These are phyloP conservation scores for Eragrostis nindensis DNA, from an alignment of 176 grass and related monocot species.

Conservation along the genomic window DNA sequence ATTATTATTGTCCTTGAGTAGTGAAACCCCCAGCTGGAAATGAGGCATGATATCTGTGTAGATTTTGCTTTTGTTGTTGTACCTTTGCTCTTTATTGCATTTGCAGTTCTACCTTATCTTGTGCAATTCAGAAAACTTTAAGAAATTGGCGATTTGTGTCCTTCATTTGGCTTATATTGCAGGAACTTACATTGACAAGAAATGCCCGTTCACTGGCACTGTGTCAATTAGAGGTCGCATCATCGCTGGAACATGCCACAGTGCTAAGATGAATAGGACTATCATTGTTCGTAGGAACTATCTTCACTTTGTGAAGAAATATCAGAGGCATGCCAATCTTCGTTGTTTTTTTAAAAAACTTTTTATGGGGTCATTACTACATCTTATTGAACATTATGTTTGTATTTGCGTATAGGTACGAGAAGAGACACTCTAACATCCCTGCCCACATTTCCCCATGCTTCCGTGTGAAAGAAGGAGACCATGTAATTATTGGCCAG, in stretches of 20 bases:
- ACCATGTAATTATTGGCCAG: slow-evolving; percentile 92
- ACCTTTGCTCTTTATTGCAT: background rate
- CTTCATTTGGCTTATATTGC: background rate
- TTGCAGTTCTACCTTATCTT: background rate
- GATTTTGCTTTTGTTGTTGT: background rate
- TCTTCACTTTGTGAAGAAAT: slow-evolving; percentile 91
- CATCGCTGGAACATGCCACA: slow-evolving; percentile 89
- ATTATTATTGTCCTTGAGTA: background rate
- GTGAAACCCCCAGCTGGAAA: background rate
- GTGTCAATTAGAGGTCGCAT: slow-evolving; percentile 90
- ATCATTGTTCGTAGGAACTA: slow-evolving; percentile 94
- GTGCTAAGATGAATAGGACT: slow-evolving; percentile 91
- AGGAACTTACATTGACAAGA: slow-evolving; percentile 90
- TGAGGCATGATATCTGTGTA: background rate
- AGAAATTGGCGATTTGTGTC: too few species aligned
- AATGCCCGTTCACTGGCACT: slow-evolving; percentile 82
- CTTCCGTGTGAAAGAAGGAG: slow-evolving; percentile 85
- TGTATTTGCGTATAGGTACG: slow-evolving; percentile 52
- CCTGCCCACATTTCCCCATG: slow-evolving; percentile 80
- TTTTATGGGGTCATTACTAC: background rate
- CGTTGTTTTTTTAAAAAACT: background rate
- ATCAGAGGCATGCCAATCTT: slow-evolving; percentile 59
- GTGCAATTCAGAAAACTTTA: background rate
- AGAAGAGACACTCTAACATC: slow-evolving; percentile 91
- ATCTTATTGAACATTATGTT: background rate